Conservation (phyloP, 108 stramenopile species). For the Epithemia pelagica region DNA sequence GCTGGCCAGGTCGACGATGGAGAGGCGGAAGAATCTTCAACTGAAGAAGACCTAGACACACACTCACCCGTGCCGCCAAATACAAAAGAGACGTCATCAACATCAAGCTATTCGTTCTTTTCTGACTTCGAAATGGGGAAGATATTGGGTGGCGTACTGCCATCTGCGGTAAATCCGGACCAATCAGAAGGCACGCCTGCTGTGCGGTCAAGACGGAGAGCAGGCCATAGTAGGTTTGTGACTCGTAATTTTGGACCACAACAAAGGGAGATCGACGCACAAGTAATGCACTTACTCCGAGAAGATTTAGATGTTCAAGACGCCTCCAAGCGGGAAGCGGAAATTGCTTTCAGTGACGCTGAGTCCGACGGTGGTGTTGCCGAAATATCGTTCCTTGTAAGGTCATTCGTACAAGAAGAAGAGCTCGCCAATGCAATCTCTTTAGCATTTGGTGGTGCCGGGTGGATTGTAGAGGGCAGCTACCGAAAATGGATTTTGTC, state of each 20-base stretch:
- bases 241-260: constrained; percentile 53
- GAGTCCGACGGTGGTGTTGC: constrained; percentile 56
- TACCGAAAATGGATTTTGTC: constrained; percentile 40
- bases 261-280: constrained; percentile 31
- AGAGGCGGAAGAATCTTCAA: constrained; percentile 31
- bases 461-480: constrained; percentile 34
- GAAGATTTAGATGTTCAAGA: constrained; percentile 36
- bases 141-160: constrained; percentile 12
- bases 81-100: constrained; percentile 4
- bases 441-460: constrained; percentile 49
- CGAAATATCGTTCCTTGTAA: constrained; percentile 59
- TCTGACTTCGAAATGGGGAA: constrained; percentile 47
- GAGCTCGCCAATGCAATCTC: constrained; percentile 61
- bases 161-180: constrained; percentile 4
- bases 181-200: constrained; percentile 1
- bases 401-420: constrained; percentile 60
- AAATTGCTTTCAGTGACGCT: constrained; percentile 31
- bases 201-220: constrained; percentile 24
- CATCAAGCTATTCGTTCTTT: constrained; percentile 19
- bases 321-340: constrained; percentile 35
- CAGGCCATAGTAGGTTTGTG: constrained; percentile 61
- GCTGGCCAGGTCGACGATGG: constrained; percentile 28
- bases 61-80: constrained; percentile 16
- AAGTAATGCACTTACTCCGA: constrained; percentile 48
- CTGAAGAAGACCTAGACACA: constrained; percentile 41